Percentiles rank a stretch among this genome's conserved stretches.
Evolutionary conservation across 345 rosid species (phyloP).

Genomic region (Hevea brasiliensis): DNA sequence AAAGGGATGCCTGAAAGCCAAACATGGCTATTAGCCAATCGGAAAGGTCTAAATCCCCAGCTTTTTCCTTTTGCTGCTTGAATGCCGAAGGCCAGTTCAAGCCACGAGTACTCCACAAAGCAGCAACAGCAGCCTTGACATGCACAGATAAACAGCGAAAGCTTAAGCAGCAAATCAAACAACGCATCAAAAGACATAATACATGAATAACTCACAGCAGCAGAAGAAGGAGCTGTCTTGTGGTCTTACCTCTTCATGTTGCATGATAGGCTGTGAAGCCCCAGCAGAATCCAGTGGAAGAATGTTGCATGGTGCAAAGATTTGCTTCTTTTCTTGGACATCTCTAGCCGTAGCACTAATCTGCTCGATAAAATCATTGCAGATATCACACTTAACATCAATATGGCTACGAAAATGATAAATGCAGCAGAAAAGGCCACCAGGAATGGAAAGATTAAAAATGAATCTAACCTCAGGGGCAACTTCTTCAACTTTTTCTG

Average conservation of each 20-base stretch:
- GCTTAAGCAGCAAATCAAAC: constrained; percentile 22
- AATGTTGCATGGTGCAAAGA: constrained; percentile 92
- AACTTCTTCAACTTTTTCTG: constrained; percentile 99
- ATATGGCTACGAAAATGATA: not conserved
- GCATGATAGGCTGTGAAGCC: constrained; percentile 89
- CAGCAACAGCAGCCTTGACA: constrained; percentile 96
- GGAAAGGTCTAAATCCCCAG: constrained; percentile 83
- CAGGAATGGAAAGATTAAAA: constrained; percentile 1
- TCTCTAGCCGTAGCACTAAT: constrained; percentile 96
- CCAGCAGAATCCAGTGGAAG: constrained; percentile 97
- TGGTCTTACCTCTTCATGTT: constrained; percentile 77
- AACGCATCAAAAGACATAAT: not conserved
- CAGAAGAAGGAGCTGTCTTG: constrained; percentile 9
- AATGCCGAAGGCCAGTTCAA: constrained; percentile 86
- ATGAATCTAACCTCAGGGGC: constrained; percentile 86
- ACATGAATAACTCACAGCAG: not conserved
- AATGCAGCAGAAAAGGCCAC: not conserved
- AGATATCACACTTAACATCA: not conserved
- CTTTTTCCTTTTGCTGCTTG: constrained; percentile 81
- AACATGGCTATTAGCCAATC: constrained; percentile 98
- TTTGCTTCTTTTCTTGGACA: constrained; percentile 97
- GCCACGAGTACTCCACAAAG: constrained; percentile 81
- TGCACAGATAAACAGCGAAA: constrained; percentile 26
- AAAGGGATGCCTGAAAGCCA: constrained; percentile 83
- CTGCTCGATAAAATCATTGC: constrained; percentile 44